These are phyloP conservation scores for Epicoccum sorghinum DNA, from an alignment of 2,329 filamentous ascomycete species.

Conservation along the genomic window DNA sequence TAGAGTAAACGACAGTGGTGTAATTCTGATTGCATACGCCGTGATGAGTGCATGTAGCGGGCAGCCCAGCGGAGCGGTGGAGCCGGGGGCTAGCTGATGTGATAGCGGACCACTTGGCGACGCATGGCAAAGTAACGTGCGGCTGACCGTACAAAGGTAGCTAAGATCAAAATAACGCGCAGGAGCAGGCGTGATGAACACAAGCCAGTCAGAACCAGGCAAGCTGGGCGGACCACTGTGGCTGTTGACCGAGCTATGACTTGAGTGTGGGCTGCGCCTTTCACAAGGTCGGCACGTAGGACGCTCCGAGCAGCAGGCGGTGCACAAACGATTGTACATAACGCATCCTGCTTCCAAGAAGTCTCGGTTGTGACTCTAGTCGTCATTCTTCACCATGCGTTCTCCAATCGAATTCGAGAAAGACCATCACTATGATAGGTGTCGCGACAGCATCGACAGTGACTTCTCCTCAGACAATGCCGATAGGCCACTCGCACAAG, in stretches of 20 bases:
- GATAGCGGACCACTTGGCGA: conserved; percentile 21
- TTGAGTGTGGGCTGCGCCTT: conserved; percentile 9
- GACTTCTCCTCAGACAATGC: conserved; percentile 24
- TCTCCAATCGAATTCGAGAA: conserved; percentile 35
- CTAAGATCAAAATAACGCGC: conserved; percentile 25
- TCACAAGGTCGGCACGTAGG: conserved; percentile 19
- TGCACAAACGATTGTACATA: conserved; percentile 22
- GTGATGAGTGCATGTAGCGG: not conserved
- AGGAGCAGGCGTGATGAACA: conserved; percentile 7
- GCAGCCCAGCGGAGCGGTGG: conserved; percentile 3
- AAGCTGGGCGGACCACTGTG: conserved; percentile 11
- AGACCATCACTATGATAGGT: conserved; percentile 26
- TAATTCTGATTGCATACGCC: conserved; percentile 1
- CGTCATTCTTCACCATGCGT: conserved; percentile 23
- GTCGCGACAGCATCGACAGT: conserved; percentile 31
- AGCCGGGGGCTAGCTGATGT: conserved; percentile 20
- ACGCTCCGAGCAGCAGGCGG: conserved; percentile 22
- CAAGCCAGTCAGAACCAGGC: conserved; percentile 12
- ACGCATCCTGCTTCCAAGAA: conserved; percentile 22
- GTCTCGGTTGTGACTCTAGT: conserved; percentile 4
- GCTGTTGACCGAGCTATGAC: conserved; percentile 14
- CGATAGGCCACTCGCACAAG: conserved; percentile 16
- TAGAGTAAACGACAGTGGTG: not conserved
- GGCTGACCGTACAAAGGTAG: conserved; percentile 19
- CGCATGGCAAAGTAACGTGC: conserved; percentile 14